phyloP scores from a whole-genome alignment of 2,329 filamentous ascomycete species.

The Diaporthe humulicola region DNA sequence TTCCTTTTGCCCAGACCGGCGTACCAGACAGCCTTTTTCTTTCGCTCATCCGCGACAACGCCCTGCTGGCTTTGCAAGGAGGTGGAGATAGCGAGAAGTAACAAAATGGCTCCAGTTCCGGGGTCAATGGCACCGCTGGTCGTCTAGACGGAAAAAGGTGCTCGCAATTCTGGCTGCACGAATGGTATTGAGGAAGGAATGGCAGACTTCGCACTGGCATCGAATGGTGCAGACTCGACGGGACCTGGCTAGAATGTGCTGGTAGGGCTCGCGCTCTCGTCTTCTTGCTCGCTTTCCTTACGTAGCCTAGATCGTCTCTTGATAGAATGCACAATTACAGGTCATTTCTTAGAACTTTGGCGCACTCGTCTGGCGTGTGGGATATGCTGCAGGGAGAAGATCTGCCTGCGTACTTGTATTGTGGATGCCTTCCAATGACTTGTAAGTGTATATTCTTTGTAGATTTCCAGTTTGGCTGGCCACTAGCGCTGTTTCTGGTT shows the following conservation, averaged over 20 bases:
- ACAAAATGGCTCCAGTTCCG: too few relatives aligned
- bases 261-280: not conserved
- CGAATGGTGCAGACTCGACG: not conserved
- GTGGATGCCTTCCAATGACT: not conserved
- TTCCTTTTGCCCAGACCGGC: not conserved
- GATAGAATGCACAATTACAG: conserved; percentile 28
- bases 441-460: not conserved
- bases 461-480: not conserved
- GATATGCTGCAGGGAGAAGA: not conserved
- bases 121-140: not conserved
- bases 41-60: not conserved
- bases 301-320: conserved; percentile 18
- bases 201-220: too few relatives aligned
- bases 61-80: not conserved
- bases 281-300: not conserved
- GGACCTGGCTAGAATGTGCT: not conserved
- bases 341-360: not conserved
- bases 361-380: not conserved
- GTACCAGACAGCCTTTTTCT: too few relatives aligned
- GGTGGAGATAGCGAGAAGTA: not conserved
- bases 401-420: too few relatives aligned
- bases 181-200: too few relatives aligned
- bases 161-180: too few relatives aligned
- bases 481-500: not conserved
- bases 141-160: not conserved